phyloP scores from a whole-genome alignment of 306 rosid genomes.

The Vigna trinervia region DNA sequence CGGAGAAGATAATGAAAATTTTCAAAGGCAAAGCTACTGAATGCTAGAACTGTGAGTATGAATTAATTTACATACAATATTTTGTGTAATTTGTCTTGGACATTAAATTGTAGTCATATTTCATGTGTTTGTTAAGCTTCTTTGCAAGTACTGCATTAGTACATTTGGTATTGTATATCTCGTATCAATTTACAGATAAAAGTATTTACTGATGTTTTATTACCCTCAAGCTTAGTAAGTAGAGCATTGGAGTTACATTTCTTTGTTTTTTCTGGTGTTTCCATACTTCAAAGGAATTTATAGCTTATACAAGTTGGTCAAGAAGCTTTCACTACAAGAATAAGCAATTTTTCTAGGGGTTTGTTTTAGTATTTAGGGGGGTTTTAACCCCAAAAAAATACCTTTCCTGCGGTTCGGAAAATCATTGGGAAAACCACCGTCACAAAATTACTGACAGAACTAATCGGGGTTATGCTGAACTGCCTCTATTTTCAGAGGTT shows the following conservation, averaged over 20 bases:
- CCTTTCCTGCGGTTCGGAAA: no score
- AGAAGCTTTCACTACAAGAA: not conserved
- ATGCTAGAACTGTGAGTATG: conserved; percentile 89
- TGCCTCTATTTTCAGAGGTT: no score
- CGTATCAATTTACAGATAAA: conserved; percentile 10
- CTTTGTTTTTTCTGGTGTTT: conserved; percentile 34
- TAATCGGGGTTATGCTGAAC: no score
- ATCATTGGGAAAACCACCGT: no score
- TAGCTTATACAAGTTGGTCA: conserved; percentile 25
- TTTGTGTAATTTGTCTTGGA: conserved; percentile 31
- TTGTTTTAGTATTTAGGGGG: no score
- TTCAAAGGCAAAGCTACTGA: conserved; percentile 96
- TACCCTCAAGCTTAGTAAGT: conserved; percentile 25
- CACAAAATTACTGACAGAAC: no score
- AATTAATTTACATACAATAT: conserved; percentile 38
- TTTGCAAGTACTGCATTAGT: conserved; percentile 13
- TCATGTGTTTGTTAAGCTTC: conserved; percentile 20
- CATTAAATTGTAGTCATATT: conserved; percentile 36
- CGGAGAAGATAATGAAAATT: conserved; percentile 91
- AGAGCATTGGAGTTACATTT: conserved; percentile 1
- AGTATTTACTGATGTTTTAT: not conserved
- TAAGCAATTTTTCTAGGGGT: no score
- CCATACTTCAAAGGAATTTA: conserved; percentile 29
- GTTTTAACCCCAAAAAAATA: no score
- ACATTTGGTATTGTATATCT: conserved; percentile 27